A percentile compares a stretch with the other conserved stretches of the same genome.
Evolutionary conservation across 768 basidiomycete genomes (phyloP).

Genomic region (Xerocomellus intermedius): DNA sequence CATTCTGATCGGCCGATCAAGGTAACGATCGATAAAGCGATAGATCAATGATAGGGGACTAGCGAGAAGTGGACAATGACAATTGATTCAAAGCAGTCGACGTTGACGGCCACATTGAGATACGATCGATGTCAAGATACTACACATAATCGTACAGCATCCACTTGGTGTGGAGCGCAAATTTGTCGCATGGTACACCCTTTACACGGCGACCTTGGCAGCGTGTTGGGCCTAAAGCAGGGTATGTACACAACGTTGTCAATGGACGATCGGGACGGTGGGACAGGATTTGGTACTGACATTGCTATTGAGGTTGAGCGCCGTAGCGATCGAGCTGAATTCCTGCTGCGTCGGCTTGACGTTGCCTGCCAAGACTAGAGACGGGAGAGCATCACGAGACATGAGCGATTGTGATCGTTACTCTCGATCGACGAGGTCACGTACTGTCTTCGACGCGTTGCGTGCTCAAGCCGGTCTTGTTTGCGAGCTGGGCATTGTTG

Average conservation of each 20-base stretch:
- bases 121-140: conserved; percentile 4
- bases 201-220: neutral
- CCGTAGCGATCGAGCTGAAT: conserved; percentile 46
- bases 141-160: conserved; percentile 15
- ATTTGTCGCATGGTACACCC: no score
- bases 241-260: neutral
- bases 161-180: neutral
- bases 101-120: neutral
- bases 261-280: neutral
- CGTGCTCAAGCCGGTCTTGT: conserved; percentile 39
- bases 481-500: conserved; percentile 40
- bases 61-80: neutral
- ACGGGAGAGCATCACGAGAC: neutral
- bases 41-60: neutral
- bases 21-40: neutral
- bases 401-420: neutral
- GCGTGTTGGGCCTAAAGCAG: neutral
- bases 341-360: conserved; percentile 45
- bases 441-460: conserved; percentile 55
- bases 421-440: conserved; percentile 14
- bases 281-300: conserved; percentile 24
- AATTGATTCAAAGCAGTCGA: neutral
- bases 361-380: conserved; percentile 48
- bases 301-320: conserved; percentile 38
- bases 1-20: neutral